These are phyloP conservation scores for Magnusiomyces tetraspermus DNA, from an alignment of 1,139 yeast species.

Conservation along the genomic window DNA sequence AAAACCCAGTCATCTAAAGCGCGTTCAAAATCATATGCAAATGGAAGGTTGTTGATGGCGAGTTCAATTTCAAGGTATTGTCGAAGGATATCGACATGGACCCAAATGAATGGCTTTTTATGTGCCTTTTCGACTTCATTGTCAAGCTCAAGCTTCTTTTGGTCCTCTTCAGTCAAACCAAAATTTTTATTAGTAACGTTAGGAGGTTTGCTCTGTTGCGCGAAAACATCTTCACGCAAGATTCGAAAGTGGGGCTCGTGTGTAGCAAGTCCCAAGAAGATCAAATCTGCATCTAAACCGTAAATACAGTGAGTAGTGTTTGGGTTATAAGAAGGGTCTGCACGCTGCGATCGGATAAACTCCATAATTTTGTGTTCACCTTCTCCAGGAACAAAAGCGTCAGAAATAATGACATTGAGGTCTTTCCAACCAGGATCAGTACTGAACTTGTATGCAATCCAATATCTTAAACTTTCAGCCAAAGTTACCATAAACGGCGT, in stretches of 20 bases:
- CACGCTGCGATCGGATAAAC: conserved; percentile 73
- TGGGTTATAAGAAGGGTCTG: conserved; percentile 66
- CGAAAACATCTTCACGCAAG: conserved; percentile 92
- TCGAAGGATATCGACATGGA: conserved; percentile 76
- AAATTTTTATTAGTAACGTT: conserved; percentile 23
- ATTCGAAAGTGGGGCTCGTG: conserved; percentile 96
- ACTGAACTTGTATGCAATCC: conserved; percentile 82
- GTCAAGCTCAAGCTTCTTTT: conserved; percentile 43
- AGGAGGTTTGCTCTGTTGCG: conserved; percentile 46
- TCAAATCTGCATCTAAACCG: conserved; percentile 96
- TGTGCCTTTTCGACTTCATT: conserved; percentile 46
- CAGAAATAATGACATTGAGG: conserved; percentile 75
- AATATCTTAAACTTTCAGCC: conserved; percentile 76
- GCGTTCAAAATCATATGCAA: conserved; percentile 79
- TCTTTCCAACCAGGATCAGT: conserved; percentile 89
- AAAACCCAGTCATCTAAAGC: conserved; percentile 99
- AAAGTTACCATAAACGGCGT: conserved; percentile 94
- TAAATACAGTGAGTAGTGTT: conserved; percentile 92
- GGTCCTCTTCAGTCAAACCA: conserved; percentile 22
- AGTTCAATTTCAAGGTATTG: conserved; percentile 85
- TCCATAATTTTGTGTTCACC: conserved; percentile 99
- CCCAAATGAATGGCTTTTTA: conserved; percentile 86
- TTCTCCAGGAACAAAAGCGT: conserved; percentile 99
- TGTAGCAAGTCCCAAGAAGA: conserved; percentile 90
- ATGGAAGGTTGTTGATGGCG: conserved; percentile 53